Evolutionary conservation across 495 filamentous ascomycete genomes (phyloP).

Genomic region (Darksidea phi): DNA sequence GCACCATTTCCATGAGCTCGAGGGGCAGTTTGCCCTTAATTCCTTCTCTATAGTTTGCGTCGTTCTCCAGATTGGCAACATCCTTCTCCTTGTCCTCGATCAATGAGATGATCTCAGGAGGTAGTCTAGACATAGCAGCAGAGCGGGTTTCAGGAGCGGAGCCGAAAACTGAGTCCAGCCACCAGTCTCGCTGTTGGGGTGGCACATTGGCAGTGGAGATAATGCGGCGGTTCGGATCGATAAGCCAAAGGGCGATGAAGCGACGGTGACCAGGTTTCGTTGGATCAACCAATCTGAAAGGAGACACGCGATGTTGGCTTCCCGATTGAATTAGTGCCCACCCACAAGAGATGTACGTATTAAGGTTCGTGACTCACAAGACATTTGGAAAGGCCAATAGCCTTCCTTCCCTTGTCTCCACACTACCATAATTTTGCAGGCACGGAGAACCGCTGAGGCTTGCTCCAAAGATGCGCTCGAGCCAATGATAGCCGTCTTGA

Average conservation of each 20-base stretch:
- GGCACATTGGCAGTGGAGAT: slow-evolving; percentile 35
- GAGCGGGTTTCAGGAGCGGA: slow-evolving; percentile 1
- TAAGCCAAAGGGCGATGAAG: slow-evolving; percentile 40
- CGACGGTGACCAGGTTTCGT: slow-evolving; percentile 39
- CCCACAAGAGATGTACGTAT: not conserved
- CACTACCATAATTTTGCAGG: slow-evolving; percentile 24
- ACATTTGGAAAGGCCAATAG: slow-evolving; percentile 41
- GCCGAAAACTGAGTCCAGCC: slow-evolving; percentile 24
- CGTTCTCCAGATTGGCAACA: not conserved
- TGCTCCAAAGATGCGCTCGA: slow-evolving; percentile 20
- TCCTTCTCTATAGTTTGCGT: not conserved
- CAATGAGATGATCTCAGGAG: slow-evolving; percentile 17
- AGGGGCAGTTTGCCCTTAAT: slow-evolving; percentile 5
- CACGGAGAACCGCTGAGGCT: slow-evolving; percentile 10
- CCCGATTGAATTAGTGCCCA: not conserved
- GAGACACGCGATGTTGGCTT: slow-evolving; percentile 36
- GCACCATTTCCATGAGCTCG: slow-evolving; percentile 29
- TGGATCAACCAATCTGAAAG: slow-evolving; percentile 35
- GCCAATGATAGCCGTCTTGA: slow-evolving; percentile 16
- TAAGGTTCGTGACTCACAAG: slow-evolving; percentile 20
- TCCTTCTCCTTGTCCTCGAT: slow-evolving; percentile 10
- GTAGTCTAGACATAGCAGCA: slow-evolving; percentile 16
- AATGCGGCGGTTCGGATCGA: slow-evolving; percentile 37
- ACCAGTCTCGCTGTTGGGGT: slow-evolving; percentile 39
- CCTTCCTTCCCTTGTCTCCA: slow-evolving; percentile 27